Evolutionary conservation across 2,329 filamentous ascomycete species (phyloP).

Genomic region (Alternaria metachromatica): DNA sequence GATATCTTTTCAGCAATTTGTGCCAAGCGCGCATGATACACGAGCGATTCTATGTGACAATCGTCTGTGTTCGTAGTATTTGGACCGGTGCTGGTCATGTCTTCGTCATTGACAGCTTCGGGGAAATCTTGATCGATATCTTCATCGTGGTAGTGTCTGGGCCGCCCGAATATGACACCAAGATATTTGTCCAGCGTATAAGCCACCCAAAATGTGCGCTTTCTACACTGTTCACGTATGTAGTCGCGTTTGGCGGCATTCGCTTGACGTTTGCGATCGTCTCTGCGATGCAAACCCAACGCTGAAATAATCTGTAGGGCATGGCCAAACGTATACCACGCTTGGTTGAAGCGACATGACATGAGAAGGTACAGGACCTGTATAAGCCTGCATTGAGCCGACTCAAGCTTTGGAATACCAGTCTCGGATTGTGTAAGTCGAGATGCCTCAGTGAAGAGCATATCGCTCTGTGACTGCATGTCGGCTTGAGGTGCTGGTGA

Average conservation of each 20-base stretch:
- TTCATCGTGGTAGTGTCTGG: conserved; percentile 57
- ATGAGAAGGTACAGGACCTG: conserved; percentile 64
- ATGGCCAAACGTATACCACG: conserved; percentile 66
- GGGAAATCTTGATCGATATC: conserved; percentile 69
- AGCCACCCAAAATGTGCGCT: conserved; percentile 67
- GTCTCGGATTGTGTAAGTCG: conserved; percentile 54
- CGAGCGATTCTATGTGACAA: conserved; percentile 59
- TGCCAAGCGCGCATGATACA: conserved; percentile 54
- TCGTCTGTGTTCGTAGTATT: conserved; percentile 43
- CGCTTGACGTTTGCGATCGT: conserved; percentile 36
- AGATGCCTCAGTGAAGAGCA: conserved; percentile 50
- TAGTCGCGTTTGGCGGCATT: conserved; percentile 44
- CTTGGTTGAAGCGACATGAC: conserved; percentile 64
- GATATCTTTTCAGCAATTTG: conserved; percentile 42
- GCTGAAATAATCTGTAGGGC: conserved; percentile 59
- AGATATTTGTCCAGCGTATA: conserved; percentile 69
- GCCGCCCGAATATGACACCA: conserved; percentile 25
- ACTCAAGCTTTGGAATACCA: conserved; percentile 61
- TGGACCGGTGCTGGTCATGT: conserved; percentile 57
- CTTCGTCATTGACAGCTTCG: conserved; percentile 62
- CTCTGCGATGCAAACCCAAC: conserved; percentile 51
- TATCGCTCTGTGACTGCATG: conserved; percentile 41
- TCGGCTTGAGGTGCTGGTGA: conserved; percentile 35
- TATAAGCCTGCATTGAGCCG: conserved; percentile 62
- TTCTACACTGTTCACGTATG: conserved; percentile 59